Conservation (phyloP, 441 rosid genomes). For the Pelargonium australe region DNA sequence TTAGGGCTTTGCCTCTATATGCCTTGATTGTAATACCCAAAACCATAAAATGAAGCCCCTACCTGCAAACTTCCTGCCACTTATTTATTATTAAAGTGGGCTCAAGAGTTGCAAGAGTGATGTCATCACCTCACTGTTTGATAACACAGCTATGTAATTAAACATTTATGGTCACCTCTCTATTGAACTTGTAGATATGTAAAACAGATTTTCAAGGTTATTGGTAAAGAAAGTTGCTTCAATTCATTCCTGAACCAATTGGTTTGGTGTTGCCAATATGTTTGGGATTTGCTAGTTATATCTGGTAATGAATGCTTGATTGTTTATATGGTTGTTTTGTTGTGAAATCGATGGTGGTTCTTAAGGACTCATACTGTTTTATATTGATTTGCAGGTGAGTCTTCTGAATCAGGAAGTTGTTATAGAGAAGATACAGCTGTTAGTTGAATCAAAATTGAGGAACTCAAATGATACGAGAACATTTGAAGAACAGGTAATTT, state of each 20-base stretch:
- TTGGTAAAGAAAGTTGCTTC: neutral
- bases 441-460: slow-evolving; percentile 63
- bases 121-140: slow-evolving; percentile 1
- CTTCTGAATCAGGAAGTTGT: slow-evolving; percentile 84
- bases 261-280: neutral
- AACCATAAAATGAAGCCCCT: neutral
- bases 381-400: slow-evolving; percentile 56
- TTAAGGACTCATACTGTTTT: neutral
- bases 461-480: slow-evolving; percentile 61
- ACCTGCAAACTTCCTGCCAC: neutral
- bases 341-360: neutral
- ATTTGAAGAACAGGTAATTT: slow-evolving; percentile 75
- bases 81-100: neutral
- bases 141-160: neutral
- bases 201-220: neutral
- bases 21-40: neutral
- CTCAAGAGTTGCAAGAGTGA: neutral
- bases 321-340: slow-evolving; percentile 3
- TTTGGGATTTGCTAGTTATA: neutral
- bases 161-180: neutral
- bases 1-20: neutral
- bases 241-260: neutral
- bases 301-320: neutral
- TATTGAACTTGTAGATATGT: neutral
- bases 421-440: slow-evolving; percentile 69